phyloP scores from a whole-genome alignment of 2,329 filamentous ascomycete genomes.

The Bipolaris bicolor region DNA sequence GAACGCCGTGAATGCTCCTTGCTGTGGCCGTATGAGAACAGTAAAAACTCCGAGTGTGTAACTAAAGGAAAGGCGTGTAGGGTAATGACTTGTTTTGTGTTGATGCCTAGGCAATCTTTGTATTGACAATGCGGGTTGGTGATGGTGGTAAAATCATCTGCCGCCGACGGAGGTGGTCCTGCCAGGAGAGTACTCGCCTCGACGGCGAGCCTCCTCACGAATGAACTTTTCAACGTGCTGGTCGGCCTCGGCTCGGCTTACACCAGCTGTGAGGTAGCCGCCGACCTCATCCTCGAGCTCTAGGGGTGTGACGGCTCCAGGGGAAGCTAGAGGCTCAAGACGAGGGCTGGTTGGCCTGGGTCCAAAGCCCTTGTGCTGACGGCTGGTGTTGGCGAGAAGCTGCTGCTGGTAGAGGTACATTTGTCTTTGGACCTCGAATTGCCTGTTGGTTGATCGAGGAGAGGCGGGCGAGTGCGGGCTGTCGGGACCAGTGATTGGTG shows the following conservation, averaged over 20 bases:
- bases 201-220: slow-evolving; percentile 51
- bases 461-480: slow-evolving; percentile 54
- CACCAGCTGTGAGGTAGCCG: slow-evolving; percentile 56
- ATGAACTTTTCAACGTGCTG: slow-evolving; percentile 56
- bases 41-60: slow-evolving; percentile 19
- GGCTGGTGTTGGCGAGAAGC: slow-evolving; percentile 41
- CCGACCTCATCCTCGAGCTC: slow-evolving; percentile 53
- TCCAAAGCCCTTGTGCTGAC: slow-evolving; percentile 29
- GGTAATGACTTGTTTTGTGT: slow-evolving; percentile 1
- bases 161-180: slow-evolving; percentile 38
- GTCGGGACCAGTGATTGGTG: slow-evolving; percentile 47
- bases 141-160: slow-evolving; percentile 37
- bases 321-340: slow-evolving; percentile 57
- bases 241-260: slow-evolving; percentile 46
- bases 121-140: slow-evolving; percentile 12
- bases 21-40: slow-evolving; percentile 10
- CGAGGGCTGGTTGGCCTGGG: slow-evolving; percentile 56
- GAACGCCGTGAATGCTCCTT: slow-evolving; percentile 44
- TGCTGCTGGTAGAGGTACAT: slow-evolving; percentile 58
- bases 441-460: slow-evolving; percentile 49
- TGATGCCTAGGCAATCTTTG: slow-evolving; percentile 4
- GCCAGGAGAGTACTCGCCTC: slow-evolving; percentile 43
- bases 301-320: slow-evolving; percentile 60
- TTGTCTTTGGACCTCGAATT: slow-evolving; percentile 58
- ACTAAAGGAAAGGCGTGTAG: slow-evolving; percentile 2